A percentile compares a stretch with the other conserved stretches of the same genome.
Conservation (phyloP, 2,329 filamentous ascomycete genomes). For the Tolypocladium pustulatum region DNA sequence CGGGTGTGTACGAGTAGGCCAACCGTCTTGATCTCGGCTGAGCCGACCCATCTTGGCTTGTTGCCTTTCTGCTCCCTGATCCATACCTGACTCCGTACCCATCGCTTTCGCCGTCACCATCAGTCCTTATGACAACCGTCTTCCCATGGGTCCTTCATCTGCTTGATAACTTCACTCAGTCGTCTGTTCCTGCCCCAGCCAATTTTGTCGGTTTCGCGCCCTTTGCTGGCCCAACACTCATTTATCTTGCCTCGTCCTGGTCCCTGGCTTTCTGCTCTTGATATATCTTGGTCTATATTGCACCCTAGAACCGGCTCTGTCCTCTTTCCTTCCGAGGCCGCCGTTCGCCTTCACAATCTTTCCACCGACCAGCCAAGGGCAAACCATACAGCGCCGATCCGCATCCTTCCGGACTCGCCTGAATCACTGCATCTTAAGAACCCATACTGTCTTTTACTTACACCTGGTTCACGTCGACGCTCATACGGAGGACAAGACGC, state of each 20-base stretch:
- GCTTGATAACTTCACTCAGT: background rate
- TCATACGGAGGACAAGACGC: background rate
- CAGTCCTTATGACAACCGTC: background rate
- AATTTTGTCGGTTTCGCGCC: background rate
- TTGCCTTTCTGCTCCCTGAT: background rate
- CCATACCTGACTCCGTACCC: conserved; percentile 2
- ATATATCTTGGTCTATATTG: background rate
- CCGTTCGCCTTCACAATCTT: background rate
- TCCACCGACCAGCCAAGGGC: background rate
- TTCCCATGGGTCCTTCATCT: background rate
- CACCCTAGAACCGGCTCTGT: background rate
- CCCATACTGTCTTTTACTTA: background rate
- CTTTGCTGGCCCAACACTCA: conserved; percentile 1
- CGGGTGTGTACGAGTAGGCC: background rate
- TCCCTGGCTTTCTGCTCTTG: background rate
- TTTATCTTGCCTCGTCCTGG: background rate
- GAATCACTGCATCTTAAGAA: background rate
- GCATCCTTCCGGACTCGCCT: background rate
- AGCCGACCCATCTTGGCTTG: background rate
- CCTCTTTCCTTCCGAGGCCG: background rate
- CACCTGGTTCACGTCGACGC: background rate
- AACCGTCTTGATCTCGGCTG: background rate
- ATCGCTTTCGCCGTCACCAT: background rate
- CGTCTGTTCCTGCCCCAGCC: background rate
- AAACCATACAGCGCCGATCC: background rate